Conservation (phyloP, 2,329 filamentous ascomycete species). For the Pezicula radicicola region DNA sequence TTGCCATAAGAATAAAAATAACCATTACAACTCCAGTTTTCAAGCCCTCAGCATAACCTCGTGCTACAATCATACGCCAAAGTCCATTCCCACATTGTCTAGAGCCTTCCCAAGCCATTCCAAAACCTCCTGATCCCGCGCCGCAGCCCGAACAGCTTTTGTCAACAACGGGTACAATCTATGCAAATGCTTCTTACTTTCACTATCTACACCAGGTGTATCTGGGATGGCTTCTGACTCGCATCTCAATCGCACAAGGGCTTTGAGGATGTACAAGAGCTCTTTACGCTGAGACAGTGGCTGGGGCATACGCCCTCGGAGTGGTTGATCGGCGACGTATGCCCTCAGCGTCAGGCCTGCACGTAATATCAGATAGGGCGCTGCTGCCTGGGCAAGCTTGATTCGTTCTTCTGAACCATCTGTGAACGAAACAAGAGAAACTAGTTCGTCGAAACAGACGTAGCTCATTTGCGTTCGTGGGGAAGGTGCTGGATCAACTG, state of each 20-base stretch:
- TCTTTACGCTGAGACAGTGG: slow-evolving; percentile 79
- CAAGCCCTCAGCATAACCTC: neutral
- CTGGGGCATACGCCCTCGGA: slow-evolving; percentile 86
- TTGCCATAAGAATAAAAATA: slow-evolving; percentile 1
- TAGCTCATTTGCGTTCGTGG: slow-evolving; percentile 73
- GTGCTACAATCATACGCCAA: slow-evolving; percentile 28
- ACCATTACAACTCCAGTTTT: slow-evolving; percentile 1
- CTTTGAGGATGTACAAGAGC: slow-evolving; percentile 66
- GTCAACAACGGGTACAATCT: slow-evolving; percentile 77
- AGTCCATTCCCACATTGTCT: slow-evolving; percentile 57
- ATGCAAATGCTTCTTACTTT: slow-evolving; percentile 71
- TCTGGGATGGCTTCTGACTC: slow-evolving; percentile 68
- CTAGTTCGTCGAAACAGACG: slow-evolving; percentile 76
- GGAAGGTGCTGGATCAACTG: slow-evolving; percentile 63
- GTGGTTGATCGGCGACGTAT: slow-evolving; percentile 87
- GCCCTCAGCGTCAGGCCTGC: slow-evolving; percentile 76
- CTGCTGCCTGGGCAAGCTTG: slow-evolving; percentile 67
- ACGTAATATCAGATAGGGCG: slow-evolving; percentile 79
- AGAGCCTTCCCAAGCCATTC: slow-evolving; percentile 56
- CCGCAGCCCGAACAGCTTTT: slow-evolving; percentile 57
- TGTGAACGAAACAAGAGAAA: slow-evolving; percentile 59
- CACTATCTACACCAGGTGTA: slow-evolving; percentile 47
- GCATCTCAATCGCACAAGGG: slow-evolving; percentile 64
- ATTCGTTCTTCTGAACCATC: slow-evolving; percentile 30
- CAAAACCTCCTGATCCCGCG: slow-evolving; percentile 59